A percentile compares a stretch with the other conserved stretches of the same genome.
Conservation (phyloP, 176 grass and related monocot species). For the Stipa capillata region DNA sequence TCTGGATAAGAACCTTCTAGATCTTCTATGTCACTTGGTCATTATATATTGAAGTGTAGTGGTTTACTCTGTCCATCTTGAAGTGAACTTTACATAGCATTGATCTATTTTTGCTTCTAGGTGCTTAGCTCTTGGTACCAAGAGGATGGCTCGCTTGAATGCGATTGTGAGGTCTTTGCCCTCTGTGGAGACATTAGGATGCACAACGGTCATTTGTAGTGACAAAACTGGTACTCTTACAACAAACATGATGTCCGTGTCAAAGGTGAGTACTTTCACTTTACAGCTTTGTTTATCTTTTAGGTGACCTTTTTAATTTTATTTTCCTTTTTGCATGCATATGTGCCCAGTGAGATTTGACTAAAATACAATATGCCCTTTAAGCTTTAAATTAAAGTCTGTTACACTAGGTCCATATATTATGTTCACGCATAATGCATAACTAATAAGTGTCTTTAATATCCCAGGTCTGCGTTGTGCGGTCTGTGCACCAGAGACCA, state of each 20-base stretch:
- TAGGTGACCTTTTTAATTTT: slow-evolving; percentile 8
- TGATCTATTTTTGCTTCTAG: slow-evolving; percentile 37
- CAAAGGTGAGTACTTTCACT: slow-evolving; percentile 59
- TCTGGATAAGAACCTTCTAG: not conserved
- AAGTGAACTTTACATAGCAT: slow-evolving; percentile 5
- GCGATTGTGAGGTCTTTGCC: slow-evolving; percentile 93
- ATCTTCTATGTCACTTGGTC: not conserved
- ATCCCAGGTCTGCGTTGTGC: slow-evolving; percentile 79
- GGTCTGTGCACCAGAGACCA: slow-evolving; percentile 72
- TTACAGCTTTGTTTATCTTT: slow-evolving; percentile 1
- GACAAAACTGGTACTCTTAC: slow-evolving; percentile 99
- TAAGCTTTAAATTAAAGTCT: not conserved
- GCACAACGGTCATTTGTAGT: slow-evolving; percentile 97
- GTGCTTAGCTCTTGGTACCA: slow-evolving; percentile 97
- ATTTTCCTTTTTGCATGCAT: slow-evolving; percentile 10
- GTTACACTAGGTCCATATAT: not conserved
- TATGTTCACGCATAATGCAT: not conserved
- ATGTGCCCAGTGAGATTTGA: not conserved
- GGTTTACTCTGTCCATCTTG: not conserved
- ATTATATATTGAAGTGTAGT: slow-evolving; percentile 1
- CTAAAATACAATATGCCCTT: not conserved
- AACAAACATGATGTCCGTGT: slow-evolving; percentile 99
- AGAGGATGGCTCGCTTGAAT: slow-evolving; percentile 97
- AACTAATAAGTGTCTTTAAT: slow-evolving; percentile 13
- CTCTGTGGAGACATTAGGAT: slow-evolving; percentile 95